phyloP scores from a whole-genome alignment of 2,329 filamentous ascomycete species.

The Aspergillus tamarii region DNA sequence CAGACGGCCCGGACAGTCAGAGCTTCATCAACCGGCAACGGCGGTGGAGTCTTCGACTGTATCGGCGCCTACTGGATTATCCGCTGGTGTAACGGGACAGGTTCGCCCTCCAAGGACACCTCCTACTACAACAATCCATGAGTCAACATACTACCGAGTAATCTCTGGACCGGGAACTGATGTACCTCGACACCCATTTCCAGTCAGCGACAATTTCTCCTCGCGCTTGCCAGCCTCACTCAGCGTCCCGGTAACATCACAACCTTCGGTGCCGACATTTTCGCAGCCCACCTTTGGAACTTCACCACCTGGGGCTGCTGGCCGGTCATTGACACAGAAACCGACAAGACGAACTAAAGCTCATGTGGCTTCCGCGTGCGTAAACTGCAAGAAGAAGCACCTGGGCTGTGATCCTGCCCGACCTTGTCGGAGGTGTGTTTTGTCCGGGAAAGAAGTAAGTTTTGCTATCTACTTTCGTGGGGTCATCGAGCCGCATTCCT shows the following conservation, averaged over 20 bases:
- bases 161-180: slow-evolving; percentile 19
- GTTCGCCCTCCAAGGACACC: slow-evolving; percentile 21
- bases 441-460: slow-evolving; percentile 51
- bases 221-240: slow-evolving; percentile 25
- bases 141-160: slow-evolving; percentile 21
- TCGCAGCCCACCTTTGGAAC: slow-evolving; percentile 28
- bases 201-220: slow-evolving; percentile 24
- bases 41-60: slow-evolving; percentile 21
- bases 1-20: slow-evolving; percentile 35
- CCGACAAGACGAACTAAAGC: slow-evolving; percentile 50
- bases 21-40: slow-evolving; percentile 28
- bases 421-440: slow-evolving; percentile 50
- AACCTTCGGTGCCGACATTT: slow-evolving; percentile 29
- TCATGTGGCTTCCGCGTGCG: slow-evolving; percentile 52
- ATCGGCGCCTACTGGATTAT: slow-evolving; percentile 10
- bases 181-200: slow-evolving; percentile 20
- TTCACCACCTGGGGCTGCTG: slow-evolving; percentile 23
- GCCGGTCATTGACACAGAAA: slow-evolving; percentile 38
- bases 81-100: slow-evolving; percentile 14
- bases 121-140: slow-evolving; percentile 18
- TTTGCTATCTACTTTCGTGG: not conserved
- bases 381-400: slow-evolving; percentile 55
- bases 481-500: not conserved
- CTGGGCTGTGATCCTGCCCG: slow-evolving; percentile 50
- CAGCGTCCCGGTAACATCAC: slow-evolving; percentile 22